Evolutionary conservation across 805 yeast genomes (phyloP), one percentile per base, ranked within the genome.

Genomic region (Cyberlindnera xylosilytica): DNA sequence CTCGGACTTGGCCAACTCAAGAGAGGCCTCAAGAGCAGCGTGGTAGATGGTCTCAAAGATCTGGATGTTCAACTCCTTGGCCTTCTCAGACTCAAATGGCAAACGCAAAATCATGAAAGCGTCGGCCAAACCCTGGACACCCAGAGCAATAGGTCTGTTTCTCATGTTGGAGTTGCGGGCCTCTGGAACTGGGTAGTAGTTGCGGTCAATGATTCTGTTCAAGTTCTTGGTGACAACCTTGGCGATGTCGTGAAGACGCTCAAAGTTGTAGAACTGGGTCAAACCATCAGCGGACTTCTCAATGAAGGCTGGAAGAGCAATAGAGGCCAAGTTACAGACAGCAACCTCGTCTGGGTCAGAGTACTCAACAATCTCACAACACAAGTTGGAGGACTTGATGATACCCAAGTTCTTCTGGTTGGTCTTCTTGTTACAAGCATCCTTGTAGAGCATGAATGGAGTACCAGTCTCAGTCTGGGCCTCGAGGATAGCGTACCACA

Each of bases 91-190:
- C 53, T 88, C 97, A 62, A 90, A 91, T 33, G 97, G 93, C 45
- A 87, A 57, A 56, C 95, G 78, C 48, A 91, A 70, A 51, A 75
- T 72, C 74, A 87, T 77, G 64, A 88, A 91, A 2, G 83, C 73
- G 64, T 91, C 98, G 22, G 98, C 97, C 41, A 91, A 72, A 45
- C 99, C 99, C 65, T 91, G 97, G n/a, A 91, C 97, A 53, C 99
- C 99, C 18, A 91, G 66, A n/a, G 97, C 97, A 56, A 91, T 78
- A 17, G 99, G 98, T 55, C 99, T 75, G 64, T 91, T 84, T 58
- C 79, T 80, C 72, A 78, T 67, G 64, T 93, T 91, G 15, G 97
- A 87, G 35, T 49, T 58, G 56, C 73, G 74, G 5, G 98, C 91
- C 51, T 79, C 84, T 40, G 73, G 78, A 19, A 87, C 82, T 4